Conservation (phyloP, 352 stramenopile species). For the Phytophthora tentaculata region DNA sequence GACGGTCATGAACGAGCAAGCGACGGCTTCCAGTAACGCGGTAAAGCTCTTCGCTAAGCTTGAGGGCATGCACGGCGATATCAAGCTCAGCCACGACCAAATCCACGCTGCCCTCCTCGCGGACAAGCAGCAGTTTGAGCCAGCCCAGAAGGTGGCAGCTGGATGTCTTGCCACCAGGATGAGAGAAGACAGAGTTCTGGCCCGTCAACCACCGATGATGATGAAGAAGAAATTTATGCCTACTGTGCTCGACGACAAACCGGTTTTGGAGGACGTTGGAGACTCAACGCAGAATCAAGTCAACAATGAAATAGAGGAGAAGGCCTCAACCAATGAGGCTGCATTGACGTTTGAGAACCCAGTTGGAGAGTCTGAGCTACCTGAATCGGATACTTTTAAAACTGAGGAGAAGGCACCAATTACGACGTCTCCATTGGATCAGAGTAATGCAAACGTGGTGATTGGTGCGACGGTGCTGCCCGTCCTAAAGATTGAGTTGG, state of each 20-base stretch:
- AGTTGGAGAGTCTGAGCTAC: too few species aligned
- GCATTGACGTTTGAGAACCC: too few species aligned
- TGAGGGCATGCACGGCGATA: constrained; percentile 12
- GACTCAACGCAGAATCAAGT: too few species aligned
- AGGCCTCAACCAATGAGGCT: too few species aligned
- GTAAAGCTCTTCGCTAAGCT: constrained; percentile 21
- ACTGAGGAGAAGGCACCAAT: too few species aligned
- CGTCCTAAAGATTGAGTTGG: background rate
- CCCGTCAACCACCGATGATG: background rate
- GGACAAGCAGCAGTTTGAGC: background rate
- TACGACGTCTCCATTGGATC: too few species aligned
- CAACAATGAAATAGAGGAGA: too few species aligned
- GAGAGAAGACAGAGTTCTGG: background rate
- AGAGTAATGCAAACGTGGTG: background rate
- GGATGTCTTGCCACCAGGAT: background rate
- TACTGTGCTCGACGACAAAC: background rate
- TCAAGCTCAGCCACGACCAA: constrained; percentile 22
- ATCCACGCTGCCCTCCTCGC: constrained; percentile 17
- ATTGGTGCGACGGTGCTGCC: background rate
- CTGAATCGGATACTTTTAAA: too few species aligned
- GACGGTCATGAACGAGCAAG: constrained; percentile 23
- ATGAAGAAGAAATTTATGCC: background rate
- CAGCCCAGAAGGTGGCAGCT: background rate
- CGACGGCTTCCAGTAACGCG: constrained; percentile 10
- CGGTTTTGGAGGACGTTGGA: too few species aligned